Conservation (phyloP, 2,329 filamentous ascomycete species). For the Claviceps pazoutovae region DNA sequence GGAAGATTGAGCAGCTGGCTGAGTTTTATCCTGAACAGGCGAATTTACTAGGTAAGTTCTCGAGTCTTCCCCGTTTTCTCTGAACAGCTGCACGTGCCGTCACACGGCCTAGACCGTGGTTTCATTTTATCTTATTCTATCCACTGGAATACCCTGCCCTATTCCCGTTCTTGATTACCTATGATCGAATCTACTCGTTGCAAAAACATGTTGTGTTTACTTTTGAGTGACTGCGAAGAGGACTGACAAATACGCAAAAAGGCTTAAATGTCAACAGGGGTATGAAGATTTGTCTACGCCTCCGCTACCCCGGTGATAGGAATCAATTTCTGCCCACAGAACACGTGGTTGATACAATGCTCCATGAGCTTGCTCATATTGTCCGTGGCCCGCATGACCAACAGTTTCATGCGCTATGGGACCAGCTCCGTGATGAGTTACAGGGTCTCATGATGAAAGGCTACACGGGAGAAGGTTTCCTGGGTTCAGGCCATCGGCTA, state of each 20-base stretch:
- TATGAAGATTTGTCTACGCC: constrained; percentile 65
- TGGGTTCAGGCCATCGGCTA: constrained; percentile 59
- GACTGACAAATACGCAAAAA: constrained; percentile 12
- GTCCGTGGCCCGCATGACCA: constrained; percentile 70
- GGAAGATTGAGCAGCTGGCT: constrained; percentile 63
- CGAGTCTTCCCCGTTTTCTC: background rate
- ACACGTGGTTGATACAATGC: constrained; percentile 74
- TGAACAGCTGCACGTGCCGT: background rate
- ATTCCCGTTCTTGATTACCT: no score
- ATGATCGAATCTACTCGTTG: no score
- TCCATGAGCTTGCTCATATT: constrained; percentile 88
- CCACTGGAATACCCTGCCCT: background rate
- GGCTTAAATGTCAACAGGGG: constrained; percentile 68
- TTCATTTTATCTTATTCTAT: background rate
- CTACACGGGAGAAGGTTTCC: constrained; percentile 81
- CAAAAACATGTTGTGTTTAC: background rate
- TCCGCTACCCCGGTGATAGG: constrained; percentile 62
- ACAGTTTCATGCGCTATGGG: constrained; percentile 75
- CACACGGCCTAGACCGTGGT: background rate
- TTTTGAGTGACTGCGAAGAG: background rate
- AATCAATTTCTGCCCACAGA: constrained; percentile 70
- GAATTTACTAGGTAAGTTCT: constrained; percentile 51
- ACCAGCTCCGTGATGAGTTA: constrained; percentile 77
- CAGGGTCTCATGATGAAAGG: constrained; percentile 64
- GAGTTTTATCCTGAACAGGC: constrained; percentile 72